phyloP scores from a whole-genome alignment of 129 eudicot genomes.

The Lactuca saligna region DNA sequence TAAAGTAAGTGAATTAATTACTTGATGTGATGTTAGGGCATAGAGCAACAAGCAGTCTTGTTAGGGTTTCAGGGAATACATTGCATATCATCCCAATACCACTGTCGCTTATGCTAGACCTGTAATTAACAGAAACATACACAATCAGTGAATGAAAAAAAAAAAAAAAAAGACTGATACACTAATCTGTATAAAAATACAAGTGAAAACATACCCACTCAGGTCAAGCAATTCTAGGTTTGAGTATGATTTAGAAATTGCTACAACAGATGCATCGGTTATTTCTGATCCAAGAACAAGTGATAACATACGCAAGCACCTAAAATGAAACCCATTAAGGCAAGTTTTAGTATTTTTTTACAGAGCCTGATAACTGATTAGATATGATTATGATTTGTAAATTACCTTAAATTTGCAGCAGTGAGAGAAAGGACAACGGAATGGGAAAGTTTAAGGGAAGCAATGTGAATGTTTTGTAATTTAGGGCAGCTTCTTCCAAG shows the following conservation, averaged over 20 bases:
- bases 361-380: neutral
- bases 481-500: constrained; percentile 79
- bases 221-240: constrained; percentile 89
- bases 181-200: neutral
- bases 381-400: neutral
- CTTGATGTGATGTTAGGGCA: constrained; percentile 97
- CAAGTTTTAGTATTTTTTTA: neutral
- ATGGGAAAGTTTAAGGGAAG: constrained; percentile 69
- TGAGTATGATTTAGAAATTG: constrained; percentile 77
- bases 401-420: constrained; percentile 76
- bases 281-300: constrained; percentile 85
- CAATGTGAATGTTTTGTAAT: constrained; percentile 80
- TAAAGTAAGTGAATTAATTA: constrained; percentile 31
- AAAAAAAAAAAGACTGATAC: neutral
- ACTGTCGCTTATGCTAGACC: constrained; percentile 97
- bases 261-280: constrained; percentile 96
- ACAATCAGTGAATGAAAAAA: neutral
- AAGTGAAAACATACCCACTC: constrained; percentile 59
- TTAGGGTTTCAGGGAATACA: constrained; percentile 75
- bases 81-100: constrained; percentile 98
- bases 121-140: constrained; percentile 27
- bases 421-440: constrained; percentile 82
- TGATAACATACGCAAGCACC: constrained; percentile 92
- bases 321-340: constrained; percentile 23
- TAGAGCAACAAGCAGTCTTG: constrained; percentile 76